A percentile compares a stretch with the other conserved stretches of the same genome.
Conservation (phyloP, 306 rosid genomes). For the Vigna unguiculata region DNA sequence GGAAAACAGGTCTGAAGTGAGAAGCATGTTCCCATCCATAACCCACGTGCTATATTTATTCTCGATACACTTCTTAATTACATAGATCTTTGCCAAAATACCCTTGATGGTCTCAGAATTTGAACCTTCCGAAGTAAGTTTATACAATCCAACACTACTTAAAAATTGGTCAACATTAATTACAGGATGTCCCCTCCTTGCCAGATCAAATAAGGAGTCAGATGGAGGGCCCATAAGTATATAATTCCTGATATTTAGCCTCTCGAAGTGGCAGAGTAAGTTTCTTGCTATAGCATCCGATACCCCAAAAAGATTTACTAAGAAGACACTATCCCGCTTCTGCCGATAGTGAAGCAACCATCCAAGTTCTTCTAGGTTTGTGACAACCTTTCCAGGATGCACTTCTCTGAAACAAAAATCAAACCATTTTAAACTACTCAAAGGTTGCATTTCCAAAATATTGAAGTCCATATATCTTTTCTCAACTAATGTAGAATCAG, state of each 20-base stretch:
- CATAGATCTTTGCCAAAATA: conserved; percentile 61
- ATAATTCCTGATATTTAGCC: conserved; percentile 70
- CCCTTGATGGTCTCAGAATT: conserved; percentile 50
- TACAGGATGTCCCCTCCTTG: conserved; percentile 86
- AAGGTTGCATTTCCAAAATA: conserved; percentile 70
- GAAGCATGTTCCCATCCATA: conserved; percentile 75
- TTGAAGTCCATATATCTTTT: conserved; percentile 67
- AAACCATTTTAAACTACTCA: conserved; percentile 80
- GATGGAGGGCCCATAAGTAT: conserved; percentile 68
- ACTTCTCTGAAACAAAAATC: conserved; percentile 96
- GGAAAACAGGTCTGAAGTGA: conserved; percentile 49
- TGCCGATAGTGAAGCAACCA: conserved; percentile 60
- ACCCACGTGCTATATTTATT: conserved; percentile 60
- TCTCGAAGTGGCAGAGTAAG: conserved; percentile 85
- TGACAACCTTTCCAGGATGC: conserved; percentile 60
- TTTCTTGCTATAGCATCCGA: conserved; percentile 62
- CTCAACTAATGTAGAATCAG: conserved; percentile 82
- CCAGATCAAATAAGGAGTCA: conserved; percentile 70
- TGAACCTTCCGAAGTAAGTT: conserved; percentile 54
- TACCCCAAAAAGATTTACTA: conserved; percentile 69
- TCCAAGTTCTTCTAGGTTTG: conserved; percentile 68
- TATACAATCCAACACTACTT: conserved; percentile 52
- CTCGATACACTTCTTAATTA: conserved; percentile 64
- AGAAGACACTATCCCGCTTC: conserved; percentile 54
- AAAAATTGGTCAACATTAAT: conserved; percentile 65